A percentile compares a stretch with the other conserved stretches of the same genome.
These are phyloP conservation scores for Funneliformis caledonium DNA, from an alignment of 371 early-diverging fungal genomes.

Conservation along the genomic window DNA sequence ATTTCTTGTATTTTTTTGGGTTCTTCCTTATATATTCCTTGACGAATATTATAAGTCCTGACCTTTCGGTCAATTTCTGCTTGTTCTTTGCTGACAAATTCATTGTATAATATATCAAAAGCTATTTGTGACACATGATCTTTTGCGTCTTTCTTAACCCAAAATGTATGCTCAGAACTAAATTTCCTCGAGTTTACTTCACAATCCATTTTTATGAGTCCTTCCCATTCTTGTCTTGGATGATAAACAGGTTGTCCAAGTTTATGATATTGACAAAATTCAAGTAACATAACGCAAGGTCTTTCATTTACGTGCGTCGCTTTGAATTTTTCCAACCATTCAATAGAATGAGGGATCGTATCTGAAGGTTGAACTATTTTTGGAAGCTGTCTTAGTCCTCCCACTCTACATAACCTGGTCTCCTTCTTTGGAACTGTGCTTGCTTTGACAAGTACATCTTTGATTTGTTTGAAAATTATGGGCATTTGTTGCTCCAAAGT, in stretches of 20 bases:
- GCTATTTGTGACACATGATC: slow-evolving; percentile 22
- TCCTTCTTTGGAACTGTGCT: neutral
- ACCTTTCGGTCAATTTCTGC: neutral
- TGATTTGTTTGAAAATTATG: neutral
- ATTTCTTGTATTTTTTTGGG: no score
- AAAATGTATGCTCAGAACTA: neutral
- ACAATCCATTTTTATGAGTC: neutral
- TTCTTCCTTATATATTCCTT: neutral
- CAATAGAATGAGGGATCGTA: neutral
- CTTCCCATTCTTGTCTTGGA: neutral
- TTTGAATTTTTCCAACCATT: slow-evolving; percentile 23
- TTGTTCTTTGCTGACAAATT: slow-evolving; percentile 6
- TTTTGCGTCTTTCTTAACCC: slow-evolving; percentile 24
- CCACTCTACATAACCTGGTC: neutral
- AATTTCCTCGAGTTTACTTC: slow-evolving; percentile 3
- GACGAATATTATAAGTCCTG: neutral
- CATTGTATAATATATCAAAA: slow-evolving; percentile 14
- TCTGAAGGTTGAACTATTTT: neutral
- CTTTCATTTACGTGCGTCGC: slow-evolving; percentile 6
- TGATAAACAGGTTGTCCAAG: slow-evolving; percentile 15
- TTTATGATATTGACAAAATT: slow-evolving; percentile 33
- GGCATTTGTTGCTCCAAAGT: slow-evolving; percentile 7
- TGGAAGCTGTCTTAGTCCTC: neutral
- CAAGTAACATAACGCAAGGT: slow-evolving; percentile 28
- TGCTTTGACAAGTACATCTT: neutral